Evolutionary conservation across 2,329 filamentous ascomycete genomes (phyloP), one percentile per base, ranked within the genome.

Genomic region (Sporothrix dimorphospora): DNA sequence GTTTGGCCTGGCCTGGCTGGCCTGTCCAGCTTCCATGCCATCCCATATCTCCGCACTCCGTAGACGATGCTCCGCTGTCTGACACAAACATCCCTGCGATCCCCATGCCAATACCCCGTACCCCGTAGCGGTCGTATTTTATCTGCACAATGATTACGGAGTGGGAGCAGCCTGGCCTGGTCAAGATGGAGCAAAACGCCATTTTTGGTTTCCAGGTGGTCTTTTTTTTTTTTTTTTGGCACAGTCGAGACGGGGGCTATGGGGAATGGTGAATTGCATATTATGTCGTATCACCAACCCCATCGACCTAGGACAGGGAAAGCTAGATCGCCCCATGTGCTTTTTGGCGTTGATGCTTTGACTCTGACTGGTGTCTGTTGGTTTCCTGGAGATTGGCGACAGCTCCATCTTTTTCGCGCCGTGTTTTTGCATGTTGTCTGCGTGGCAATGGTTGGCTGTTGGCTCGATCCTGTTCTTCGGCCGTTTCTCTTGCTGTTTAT

Each of bases 61-160:
- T 65, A 19, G 61, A 47, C 24, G 24, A 67, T 67, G 45, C 63
- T 51, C 63, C 63, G 63, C 27, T 38, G 61, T 49, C 27, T 67
- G 63, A 67, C 63, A 66, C 63, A 51, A 67, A 3, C 63, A 67
- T 67, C 63, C 63, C 63, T 67, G 63, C 27, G 40, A 51, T 38
- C 63, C 63, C 63, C 63, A 51, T 49, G 45, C 63, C 45, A 67
- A 49, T 27, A 21, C 45, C 27, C 45, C 45, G 59, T 66, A 49
- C 27, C n/a, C n/a, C 38, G 19, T 42, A 42, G 57, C 57, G 38
- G 57, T 63, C 34, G 34, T 24, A 63, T 42, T 61, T 38, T 40
- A 42, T 42, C 9, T 24, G 34, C 57, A 42, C 57, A 42, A 42
- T 14, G 34, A 63, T 42, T 40, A 63, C 57, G 34, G 34, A 63